These are phyloP conservation scores for Rhododendron mucronatum DNA, from an alignment of 148 eudicot species.

Conservation along the genomic window DNA sequence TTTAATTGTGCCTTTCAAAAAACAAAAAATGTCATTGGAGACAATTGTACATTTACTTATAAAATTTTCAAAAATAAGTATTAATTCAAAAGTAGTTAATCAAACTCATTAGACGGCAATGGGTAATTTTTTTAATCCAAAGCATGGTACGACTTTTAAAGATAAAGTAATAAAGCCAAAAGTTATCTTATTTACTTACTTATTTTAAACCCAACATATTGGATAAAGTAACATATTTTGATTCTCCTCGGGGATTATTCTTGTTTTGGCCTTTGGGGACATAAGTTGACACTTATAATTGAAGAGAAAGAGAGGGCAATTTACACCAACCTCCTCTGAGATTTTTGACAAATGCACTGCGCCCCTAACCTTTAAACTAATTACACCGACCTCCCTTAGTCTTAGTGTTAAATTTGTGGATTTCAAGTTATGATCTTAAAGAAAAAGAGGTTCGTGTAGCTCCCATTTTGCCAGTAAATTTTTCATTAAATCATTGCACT, in stretches of 20 bases:
- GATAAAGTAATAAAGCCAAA: neutral
- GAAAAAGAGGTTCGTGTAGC: too few relatives aligned
- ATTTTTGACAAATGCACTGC: too few relatives aligned
- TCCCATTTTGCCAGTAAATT: too few relatives aligned
- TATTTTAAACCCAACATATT: neutral
- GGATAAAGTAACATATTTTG: neutral
- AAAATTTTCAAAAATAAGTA: too few relatives aligned
- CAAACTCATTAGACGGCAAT: neutral
- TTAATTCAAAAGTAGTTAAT: neutral
- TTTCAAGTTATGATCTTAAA: too few relatives aligned
- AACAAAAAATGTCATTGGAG: too few relatives aligned
- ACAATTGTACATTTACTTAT: neutral
- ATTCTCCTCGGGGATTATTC: neutral
- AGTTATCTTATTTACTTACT: neutral
- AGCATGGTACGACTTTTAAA: neutral
- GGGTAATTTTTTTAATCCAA: neutral
- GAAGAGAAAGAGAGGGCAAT: neutral
- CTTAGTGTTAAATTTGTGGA: too few relatives aligned
- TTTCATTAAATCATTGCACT: too few relatives aligned
- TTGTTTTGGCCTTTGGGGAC: neutral
- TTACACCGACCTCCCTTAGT: too few relatives aligned
- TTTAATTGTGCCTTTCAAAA: too few relatives aligned
- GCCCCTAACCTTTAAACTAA: neutral
- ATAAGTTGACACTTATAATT: neutral
- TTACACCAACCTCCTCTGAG: neutral